A percentile compares a stretch with the other conserved stretches of the same genome.
These are phyloP conservation scores for Phytophthora sojae DNA, from an alignment of 352 stramenopile species.

Conservation along the genomic window DNA sequence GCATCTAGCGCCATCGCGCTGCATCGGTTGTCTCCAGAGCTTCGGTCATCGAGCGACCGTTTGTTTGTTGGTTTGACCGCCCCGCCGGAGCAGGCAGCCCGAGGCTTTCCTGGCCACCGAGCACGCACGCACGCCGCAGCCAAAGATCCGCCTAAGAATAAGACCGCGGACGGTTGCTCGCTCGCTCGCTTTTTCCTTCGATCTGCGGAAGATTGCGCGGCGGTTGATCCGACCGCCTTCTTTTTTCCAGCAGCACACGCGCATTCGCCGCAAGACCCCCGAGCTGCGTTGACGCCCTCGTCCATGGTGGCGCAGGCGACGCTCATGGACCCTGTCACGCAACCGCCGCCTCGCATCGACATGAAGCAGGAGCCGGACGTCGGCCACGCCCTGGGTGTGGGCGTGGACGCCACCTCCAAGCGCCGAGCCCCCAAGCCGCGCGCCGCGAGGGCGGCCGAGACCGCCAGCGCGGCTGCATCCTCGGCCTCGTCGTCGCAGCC, in stretches of 20 bases:
- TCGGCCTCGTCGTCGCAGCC: background rate
- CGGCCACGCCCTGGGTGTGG: background rate
- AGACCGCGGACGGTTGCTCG: slow-evolving; percentile 15
- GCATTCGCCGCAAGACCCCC: slow-evolving; percentile 11
- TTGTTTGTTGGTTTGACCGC: background rate
- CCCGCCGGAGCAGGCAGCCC: background rate
- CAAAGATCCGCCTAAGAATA: slow-evolving; percentile 17
- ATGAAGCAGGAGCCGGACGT: slow-evolving; percentile 28
- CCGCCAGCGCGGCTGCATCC: too few relatives aligned
- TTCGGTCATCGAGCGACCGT: background rate
- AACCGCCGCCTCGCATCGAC: slow-evolving; percentile 13
- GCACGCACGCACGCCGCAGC: slow-evolving; percentile 14
- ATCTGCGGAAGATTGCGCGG: slow-evolving; percentile 25
- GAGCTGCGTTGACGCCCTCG: background rate
- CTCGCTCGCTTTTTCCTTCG: slow-evolving; percentile 29
- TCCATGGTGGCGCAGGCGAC: slow-evolving; percentile 29
- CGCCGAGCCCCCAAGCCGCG: slow-evolving; percentile 24
- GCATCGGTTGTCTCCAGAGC: background rate
- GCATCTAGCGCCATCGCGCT: background rate
- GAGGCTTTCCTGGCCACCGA: slow-evolving; percentile 23
- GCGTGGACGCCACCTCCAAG: slow-evolving; percentile 12
- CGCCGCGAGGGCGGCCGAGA: background rate
- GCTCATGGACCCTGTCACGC: slow-evolving; percentile 34
- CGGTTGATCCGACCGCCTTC: slow-evolving; percentile 9
- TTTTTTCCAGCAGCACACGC: slow-evolving; percentile 22